These are phyloP conservation scores for Ilyonectria sp. DNA, from an alignment of 2,329 filamentous ascomycete species.

Conservation along the genomic window DNA sequence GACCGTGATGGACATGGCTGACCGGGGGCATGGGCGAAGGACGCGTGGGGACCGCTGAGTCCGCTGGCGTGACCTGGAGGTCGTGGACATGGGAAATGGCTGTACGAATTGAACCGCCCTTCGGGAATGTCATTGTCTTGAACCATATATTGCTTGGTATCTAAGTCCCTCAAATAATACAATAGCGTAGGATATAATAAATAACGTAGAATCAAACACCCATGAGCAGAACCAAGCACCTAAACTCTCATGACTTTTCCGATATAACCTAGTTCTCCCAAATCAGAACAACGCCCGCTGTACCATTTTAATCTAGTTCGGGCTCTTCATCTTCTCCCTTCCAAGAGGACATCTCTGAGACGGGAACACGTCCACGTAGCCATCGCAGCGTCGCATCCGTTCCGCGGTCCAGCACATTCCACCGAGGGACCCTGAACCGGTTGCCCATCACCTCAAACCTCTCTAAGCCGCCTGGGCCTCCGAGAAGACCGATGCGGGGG, in stretches of 20 bases:
- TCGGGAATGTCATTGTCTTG: neutral
- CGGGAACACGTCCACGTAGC: conserved; percentile 82
- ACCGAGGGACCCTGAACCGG: conserved; percentile 88
- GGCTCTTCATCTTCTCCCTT: conserved; percentile 60
- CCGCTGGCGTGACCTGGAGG: neutral
- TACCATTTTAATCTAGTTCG: conserved; percentile 42
- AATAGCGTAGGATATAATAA: conserved; percentile 17
- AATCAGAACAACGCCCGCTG: conserved; percentile 21
- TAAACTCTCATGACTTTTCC: conserved; percentile 16
- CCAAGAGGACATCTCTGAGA: conserved; percentile 72
- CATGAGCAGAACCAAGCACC: conserved; percentile 15
- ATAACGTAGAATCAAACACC: conserved; percentile 28
- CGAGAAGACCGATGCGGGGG: conserved; percentile 83
- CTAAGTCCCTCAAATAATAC: conserved; percentile 27
- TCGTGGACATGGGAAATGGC: neutral
- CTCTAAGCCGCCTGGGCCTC: conserved; percentile 72
- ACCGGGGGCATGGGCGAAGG: no score
- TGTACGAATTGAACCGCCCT: neutral
- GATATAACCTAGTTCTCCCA: conserved; percentile 4
- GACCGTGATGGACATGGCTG: no score
- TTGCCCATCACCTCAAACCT: conserved; percentile 87
- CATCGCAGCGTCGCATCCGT: conserved; percentile 88
- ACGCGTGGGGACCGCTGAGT: no score
- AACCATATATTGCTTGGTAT: conserved; percentile 13
- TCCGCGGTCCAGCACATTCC: conserved; percentile 86